Evolutionary conservation across 805 yeast genomes (phyloP).

Genomic region (Gaillardinia entomophila): DNA sequence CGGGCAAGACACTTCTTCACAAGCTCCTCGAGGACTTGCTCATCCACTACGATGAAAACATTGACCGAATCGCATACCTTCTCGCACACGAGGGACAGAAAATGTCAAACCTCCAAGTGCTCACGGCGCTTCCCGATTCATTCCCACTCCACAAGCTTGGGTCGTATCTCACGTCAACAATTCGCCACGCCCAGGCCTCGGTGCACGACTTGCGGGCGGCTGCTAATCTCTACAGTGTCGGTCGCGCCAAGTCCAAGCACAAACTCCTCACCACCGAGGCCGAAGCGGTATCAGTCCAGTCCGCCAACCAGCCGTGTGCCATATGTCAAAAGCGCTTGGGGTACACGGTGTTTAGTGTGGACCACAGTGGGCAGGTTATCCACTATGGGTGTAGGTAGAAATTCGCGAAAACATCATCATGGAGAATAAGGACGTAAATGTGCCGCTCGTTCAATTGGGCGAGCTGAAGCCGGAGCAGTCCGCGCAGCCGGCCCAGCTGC

Average conservation of each 20-base stretch:
- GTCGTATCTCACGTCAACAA: conserved; percentile 38
- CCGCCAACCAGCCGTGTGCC: conserved; percentile 42
- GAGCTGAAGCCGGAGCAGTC: not conserved
- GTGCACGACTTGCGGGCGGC: conserved; percentile 37
- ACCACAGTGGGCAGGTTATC: conserved; percentile 39
- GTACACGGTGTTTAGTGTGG: conserved; percentile 46
- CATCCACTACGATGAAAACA: conserved; percentile 27
- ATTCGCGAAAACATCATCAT: conserved; percentile 4
- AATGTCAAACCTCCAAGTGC: conserved; percentile 40
- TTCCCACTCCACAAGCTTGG: conserved; percentile 42
- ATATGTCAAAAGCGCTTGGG: conserved; percentile 57
- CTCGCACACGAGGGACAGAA: conserved; percentile 41
- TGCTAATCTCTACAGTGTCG: conserved; percentile 48
- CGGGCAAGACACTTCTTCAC: conserved; percentile 43
- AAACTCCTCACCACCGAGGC: conserved; percentile 33
- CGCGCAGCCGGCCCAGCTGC: not conserved
- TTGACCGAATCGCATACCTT: conserved; percentile 35
- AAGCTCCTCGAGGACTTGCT: conserved; percentile 44
- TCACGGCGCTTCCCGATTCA: conserved; percentile 47
- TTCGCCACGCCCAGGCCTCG: conserved; percentile 35
- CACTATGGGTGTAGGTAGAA: conserved; percentile 65
- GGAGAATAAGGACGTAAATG: conserved; percentile 1
- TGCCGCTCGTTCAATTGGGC: conserved; percentile 8
- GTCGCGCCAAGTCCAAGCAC: conserved; percentile 43
- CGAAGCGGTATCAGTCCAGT: conserved; percentile 31